Percentiles rank a stretch among this genome's conserved stretches.
phyloP scores from a whole-genome alignment of 345 rosid species.

The Populus tremula region DNA sequence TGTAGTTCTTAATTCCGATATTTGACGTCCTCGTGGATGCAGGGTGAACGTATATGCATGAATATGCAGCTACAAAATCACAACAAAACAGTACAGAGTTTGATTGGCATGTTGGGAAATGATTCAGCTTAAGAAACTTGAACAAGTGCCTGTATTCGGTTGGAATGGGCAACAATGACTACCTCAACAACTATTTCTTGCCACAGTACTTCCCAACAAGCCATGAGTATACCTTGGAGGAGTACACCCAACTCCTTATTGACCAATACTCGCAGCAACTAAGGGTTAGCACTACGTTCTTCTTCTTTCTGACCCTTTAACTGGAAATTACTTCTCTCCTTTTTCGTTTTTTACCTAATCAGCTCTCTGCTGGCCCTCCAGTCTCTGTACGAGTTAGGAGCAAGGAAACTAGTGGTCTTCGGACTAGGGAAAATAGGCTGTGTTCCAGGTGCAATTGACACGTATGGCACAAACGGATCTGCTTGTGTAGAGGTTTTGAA shows the following conservation, averaged over 20 bases:
- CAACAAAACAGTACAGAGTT: background rate
- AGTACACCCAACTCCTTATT: slow-evolving; percentile 23
- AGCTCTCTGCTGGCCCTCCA: background rate
- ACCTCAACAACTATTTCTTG: slow-evolving; percentile 38
- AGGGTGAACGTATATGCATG: slow-evolving; percentile 52
- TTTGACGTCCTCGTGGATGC: background rate
- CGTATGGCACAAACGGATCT: slow-evolving; percentile 22
- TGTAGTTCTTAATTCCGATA: too few species aligned
- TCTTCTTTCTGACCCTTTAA: too few species aligned
- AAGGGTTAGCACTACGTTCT: slow-evolving; percentile 8
- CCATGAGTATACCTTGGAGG: slow-evolving; percentile 5
- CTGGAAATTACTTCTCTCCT: too few species aligned
- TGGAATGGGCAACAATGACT: slow-evolving; percentile 40
- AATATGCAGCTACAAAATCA: slow-evolving; percentile 40
- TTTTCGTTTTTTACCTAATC: background rate
- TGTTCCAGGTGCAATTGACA: slow-evolving; percentile 11
- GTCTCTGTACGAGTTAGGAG: slow-evolving; percentile 32
- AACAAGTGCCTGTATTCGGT: slow-evolving; percentile 32
- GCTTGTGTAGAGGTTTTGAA: slow-evolving; percentile 20
- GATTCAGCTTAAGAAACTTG: slow-evolving; percentile 9
- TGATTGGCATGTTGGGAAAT: background rate
- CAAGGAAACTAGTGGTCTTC: slow-evolving; percentile 34
- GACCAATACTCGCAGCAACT: slow-evolving; percentile 26
- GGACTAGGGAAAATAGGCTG: slow-evolving; percentile 38
- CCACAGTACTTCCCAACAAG: slow-evolving; percentile 22